These are phyloP conservation scores for Haplosporangium gracile DNA, from an alignment of 192 early-diverging fungal species.

Conservation along the genomic window DNA sequence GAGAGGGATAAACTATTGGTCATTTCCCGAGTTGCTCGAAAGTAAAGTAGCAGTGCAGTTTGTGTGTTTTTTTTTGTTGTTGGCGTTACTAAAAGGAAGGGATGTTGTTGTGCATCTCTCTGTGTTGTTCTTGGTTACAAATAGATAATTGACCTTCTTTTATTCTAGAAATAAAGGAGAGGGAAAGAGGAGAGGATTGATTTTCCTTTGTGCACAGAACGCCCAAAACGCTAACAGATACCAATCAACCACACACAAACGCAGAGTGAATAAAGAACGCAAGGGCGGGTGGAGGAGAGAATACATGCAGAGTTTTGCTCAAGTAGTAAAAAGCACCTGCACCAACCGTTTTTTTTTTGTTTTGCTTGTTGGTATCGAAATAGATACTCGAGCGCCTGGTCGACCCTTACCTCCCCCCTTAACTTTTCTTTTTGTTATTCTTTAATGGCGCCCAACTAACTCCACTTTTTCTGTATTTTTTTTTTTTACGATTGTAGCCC, in stretches of 20 bases:
- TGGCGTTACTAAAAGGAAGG: neutral
- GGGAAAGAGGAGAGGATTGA: neutral
- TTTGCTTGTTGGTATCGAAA: neutral
- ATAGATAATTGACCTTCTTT: neutral
- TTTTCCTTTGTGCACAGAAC: neutral
- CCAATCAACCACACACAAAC: neutral
- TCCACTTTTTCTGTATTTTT: too few relatives aligned
- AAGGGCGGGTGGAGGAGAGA: neutral
- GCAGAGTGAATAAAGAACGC: neutral
- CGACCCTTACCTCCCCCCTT: neutral
- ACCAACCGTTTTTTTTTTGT: neutral
- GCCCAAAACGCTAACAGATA: too few relatives aligned
- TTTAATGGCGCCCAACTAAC: neutral
- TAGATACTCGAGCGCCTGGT: neutral
- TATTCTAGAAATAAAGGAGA: neutral
- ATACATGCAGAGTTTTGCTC: neutral
- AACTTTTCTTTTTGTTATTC: neutral
- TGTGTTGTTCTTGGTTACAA: neutral
- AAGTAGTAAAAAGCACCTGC: neutral
- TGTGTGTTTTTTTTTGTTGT: neutral
- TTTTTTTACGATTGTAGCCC: too few relatives aligned
- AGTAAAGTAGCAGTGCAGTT: neutral
- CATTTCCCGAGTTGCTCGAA: neutral
- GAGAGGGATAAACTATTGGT: slow-evolving; percentile 13
- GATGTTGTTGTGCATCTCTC: neutral